Percentiles rank a stretch among this genome's conserved stretches.
Evolutionary conservation across 805 yeast genomes (phyloP).

Genomic region (Metschnikowia similis): DNA sequence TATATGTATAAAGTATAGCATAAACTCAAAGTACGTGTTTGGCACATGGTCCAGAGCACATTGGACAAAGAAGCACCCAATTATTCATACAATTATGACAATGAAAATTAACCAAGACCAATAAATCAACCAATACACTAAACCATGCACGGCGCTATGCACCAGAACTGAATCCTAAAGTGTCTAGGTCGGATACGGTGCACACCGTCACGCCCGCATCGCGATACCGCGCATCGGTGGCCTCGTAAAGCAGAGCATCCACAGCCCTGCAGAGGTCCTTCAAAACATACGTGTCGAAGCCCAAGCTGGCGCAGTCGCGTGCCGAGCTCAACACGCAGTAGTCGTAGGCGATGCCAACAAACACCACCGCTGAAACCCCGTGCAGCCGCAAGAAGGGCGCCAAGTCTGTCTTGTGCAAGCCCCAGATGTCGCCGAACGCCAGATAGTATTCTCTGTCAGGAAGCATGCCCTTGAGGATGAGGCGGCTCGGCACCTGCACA

Average conservation of each 20-base stretch:
- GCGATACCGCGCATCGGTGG: conserved; percentile 32
- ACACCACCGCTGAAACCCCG: conserved; percentile 55
- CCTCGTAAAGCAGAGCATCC: conserved; percentile 34
- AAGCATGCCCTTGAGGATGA: conserved; percentile 68
- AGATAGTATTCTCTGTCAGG: conserved; percentile 81
- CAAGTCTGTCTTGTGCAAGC: conserved; percentile 64
- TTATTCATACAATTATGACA: too few species aligned
- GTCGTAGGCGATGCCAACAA: conserved; percentile 85
- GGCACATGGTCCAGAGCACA: too few species aligned
- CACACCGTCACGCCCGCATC: conserved; percentile 30
- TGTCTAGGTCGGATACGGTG: background rate
- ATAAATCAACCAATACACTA: too few species aligned
- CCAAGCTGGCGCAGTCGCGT: conserved; percentile 55
- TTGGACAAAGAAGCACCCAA: too few species aligned
- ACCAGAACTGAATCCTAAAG: background rate
- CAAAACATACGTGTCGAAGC: conserved; percentile 62
- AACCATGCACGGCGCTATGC: too few species aligned
- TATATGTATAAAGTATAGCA: too few species aligned
- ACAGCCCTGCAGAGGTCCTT: conserved; percentile 56
- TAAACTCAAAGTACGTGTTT: too few species aligned
- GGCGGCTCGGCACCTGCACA: conserved; percentile 28
- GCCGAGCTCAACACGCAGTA: conserved; percentile 82
- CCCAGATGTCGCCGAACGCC: conserved; percentile 80
- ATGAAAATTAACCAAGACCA: too few species aligned
- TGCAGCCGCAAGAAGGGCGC: conserved; percentile 41